Conservation (phyloP, 805 yeast genomes). For the Teunomyces gatunensis region DNA sequence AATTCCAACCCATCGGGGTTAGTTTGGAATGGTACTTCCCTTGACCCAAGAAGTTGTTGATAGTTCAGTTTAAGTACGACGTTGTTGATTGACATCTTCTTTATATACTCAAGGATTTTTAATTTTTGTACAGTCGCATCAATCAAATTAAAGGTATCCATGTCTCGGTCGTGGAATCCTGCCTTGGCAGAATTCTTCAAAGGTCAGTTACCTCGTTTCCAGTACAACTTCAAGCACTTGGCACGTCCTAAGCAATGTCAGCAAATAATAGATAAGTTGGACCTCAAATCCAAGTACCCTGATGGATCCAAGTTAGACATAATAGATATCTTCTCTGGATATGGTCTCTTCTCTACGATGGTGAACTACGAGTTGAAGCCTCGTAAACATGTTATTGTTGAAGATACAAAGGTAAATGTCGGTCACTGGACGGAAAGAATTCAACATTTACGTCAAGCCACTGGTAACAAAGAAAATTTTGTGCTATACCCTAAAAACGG, state of each 20-base stretch:
- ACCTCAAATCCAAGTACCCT: slow-evolving; percentile 36
- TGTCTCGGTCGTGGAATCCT: slow-evolving; percentile 25
- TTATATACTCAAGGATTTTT: not conserved
- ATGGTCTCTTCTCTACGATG: slow-evolving; percentile 59
- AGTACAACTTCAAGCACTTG: slow-evolving; percentile 25
- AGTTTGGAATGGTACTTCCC: slow-evolving; percentile 17
- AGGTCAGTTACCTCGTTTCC: slow-evolving; percentile 17
- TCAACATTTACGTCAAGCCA: slow-evolving; percentile 17
- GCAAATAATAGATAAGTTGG: slow-evolving; percentile 46
- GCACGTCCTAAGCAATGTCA: slow-evolving; percentile 26
- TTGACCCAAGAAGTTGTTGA: slow-evolving; percentile 5
- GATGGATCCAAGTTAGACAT: slow-evolving; percentile 44
- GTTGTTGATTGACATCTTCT: slow-evolving; percentile 28
- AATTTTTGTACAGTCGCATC: not conserved
- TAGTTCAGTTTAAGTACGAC: slow-evolving; percentile 17
- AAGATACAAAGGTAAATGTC: slow-evolving; percentile 36
- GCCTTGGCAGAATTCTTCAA: slow-evolving; percentile 21
- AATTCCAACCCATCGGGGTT: slow-evolving; percentile 18
- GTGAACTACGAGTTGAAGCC: slow-evolving; percentile 64
- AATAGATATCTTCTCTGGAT: slow-evolving; percentile 60
- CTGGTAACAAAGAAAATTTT: slow-evolving; percentile 32
- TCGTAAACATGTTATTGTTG: slow-evolving; percentile 59
- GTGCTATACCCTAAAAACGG: slow-evolving; percentile 47
- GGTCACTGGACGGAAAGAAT: slow-evolving; percentile 29
- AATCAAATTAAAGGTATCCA: not conserved